phyloP scores from a whole-genome alignment of 106 monocot species.

The Agapanthus africanus region DNA sequence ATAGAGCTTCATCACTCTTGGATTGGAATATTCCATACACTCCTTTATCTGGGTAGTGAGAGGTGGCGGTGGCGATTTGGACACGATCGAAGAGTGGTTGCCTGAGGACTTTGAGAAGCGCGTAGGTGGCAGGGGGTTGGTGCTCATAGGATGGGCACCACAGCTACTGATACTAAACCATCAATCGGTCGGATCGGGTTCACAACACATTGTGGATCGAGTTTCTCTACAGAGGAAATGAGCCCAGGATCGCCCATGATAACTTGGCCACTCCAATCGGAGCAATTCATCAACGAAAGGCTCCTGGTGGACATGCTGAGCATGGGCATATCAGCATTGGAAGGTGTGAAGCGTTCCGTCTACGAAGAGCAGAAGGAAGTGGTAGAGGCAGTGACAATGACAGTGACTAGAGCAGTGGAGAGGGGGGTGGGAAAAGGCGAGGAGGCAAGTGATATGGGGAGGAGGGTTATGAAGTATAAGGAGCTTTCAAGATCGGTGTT shows the following conservation, averaged over 20 bases:
- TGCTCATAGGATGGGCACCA: constrained; percentile 61
- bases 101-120: constrained; percentile 6
- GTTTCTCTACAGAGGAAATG: constrained; percentile 21
- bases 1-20: too few species aligned
- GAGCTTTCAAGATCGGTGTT: not conserved
- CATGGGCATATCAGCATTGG: not conserved
- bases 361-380: not conserved
- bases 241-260: not conserved
- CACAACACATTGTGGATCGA: constrained; percentile 76
- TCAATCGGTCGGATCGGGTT: constrained; percentile 36
- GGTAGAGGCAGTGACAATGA: not conserved
- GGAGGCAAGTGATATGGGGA: not conserved
- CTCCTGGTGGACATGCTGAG: not conserved
- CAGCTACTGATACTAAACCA: constrained; percentile 38
- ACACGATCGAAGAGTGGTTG: not conserved
- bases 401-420: not conserved
- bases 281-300: not conserved
- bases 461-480: not conserved
- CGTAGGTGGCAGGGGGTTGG: constrained; percentile 20
- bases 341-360: not conserved
- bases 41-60: constrained; percentile 9
- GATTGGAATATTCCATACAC: not conserved
- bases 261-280: not conserved
- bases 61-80: not conserved
- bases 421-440: not conserved